Percentiles rank a stretch among this genome's conserved stretches.
phyloP scores from a whole-genome alignment of 108 stramenopile genomes.

The Thalassiosira profunda region DNA sequence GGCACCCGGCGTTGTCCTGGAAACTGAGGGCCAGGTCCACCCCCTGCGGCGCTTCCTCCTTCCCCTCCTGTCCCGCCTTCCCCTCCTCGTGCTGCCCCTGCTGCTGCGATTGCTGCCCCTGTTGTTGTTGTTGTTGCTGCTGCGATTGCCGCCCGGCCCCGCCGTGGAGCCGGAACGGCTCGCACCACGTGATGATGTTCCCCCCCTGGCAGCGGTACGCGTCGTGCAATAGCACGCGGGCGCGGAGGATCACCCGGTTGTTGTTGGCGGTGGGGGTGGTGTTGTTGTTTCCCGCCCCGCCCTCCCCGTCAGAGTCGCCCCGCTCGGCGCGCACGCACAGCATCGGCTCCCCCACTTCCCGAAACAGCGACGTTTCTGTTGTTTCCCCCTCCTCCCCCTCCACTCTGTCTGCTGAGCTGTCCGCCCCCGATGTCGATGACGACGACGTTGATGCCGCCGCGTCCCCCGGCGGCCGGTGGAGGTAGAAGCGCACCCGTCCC shows the following conservation, averaged over 20 bases:
- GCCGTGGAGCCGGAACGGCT: constrained; percentile 56
- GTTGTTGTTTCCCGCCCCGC: constrained; percentile 5
- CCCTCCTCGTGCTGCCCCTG: not conserved
- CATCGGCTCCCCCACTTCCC: constrained; percentile 81
- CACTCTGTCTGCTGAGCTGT: not conserved
- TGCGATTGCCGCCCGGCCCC: not conserved
- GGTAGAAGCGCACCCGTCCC: constrained; percentile 81
- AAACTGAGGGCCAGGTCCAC: constrained; percentile 90
- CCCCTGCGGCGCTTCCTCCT: constrained; percentile 47
- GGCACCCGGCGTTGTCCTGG: constrained; percentile 91
- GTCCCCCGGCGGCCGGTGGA: constrained; percentile 21
- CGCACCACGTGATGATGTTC: constrained; percentile 94
- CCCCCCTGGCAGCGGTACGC: constrained; percentile 92
- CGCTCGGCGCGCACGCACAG: constrained; percentile 87
- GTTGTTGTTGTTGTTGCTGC: constrained; percentile 11
- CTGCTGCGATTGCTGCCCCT: constrained; percentile 22
- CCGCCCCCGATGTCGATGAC: not conserved
- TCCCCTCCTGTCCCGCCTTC: not conserved
- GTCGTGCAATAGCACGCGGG: constrained; percentile 78
- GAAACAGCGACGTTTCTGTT: constrained; percentile 44
- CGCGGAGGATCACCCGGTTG: constrained; percentile 73
- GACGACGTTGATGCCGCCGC: not conserved
- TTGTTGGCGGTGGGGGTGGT: constrained; percentile 12
- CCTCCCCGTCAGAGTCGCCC: constrained; percentile 1
- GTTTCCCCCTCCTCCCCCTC: not conserved